These are phyloP conservation scores for Malassezia caprae DNA, from an alignment of 1,284 basidiomycete genomes.

Conservation along the genomic window DNA sequence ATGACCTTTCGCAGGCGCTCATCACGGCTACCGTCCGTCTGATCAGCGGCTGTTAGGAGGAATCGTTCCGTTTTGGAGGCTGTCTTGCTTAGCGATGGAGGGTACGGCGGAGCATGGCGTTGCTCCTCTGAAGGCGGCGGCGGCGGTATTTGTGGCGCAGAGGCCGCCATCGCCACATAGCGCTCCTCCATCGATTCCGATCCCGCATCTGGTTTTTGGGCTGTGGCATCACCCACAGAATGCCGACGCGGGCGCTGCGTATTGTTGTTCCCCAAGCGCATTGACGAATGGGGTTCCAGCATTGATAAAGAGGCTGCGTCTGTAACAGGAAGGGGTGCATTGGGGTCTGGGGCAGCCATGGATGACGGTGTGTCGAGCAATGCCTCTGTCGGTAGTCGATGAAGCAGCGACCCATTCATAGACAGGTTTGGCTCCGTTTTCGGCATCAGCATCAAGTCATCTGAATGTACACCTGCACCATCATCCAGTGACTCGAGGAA, in stretches of 20 bases:
- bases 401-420: not conserved
- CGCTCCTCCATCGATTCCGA: not conserved
- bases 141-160: slow-evolving; percentile 7
- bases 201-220: not conserved
- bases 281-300: not conserved
- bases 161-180: slow-evolving; percentile 2
- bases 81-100: slow-evolving; percentile 21
- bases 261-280: not conserved
- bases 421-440: not conserved
- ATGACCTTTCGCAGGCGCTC: slow-evolving; percentile 85
- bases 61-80: slow-evolving; percentile 60
- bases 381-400: not conserved
- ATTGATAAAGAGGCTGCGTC: not conserved
- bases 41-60: slow-evolving; percentile 86
- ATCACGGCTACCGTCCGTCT: slow-evolving; percentile 78
- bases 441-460: not conserved
- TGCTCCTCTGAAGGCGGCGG: not conserved
- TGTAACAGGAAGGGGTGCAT: not conserved
- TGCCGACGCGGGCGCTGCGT: not conserved
- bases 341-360: not conserved
- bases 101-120: slow-evolving; percentile 5
- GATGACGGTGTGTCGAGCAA: slow-evolving; percentile 4
- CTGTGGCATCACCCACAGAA: not conserved
- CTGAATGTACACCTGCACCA: not conserved
- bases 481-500: slow-evolving; percentile 42